These are phyloP conservation scores for Tricladium varicosporioides DNA, from an alignment of 2,329 filamentous ascomycete genomes.

Conservation along the genomic window DNA sequence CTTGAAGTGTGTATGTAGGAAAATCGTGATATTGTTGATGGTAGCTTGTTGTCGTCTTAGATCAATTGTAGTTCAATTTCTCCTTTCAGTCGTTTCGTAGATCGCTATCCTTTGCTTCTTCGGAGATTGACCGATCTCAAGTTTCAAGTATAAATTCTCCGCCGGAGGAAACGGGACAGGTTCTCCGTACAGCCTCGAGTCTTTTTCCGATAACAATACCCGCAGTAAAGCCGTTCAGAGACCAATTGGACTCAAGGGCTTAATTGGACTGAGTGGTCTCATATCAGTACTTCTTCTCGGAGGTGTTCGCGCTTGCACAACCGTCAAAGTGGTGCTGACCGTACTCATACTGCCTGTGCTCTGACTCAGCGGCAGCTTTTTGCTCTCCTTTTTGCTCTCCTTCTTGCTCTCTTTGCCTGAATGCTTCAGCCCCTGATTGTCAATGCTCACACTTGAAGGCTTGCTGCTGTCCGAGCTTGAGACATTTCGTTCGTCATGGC, in stretches of 20 bases:
- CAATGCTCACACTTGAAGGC: slow-evolving; percentile 39
- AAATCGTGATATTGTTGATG: neutral
- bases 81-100: neutral
- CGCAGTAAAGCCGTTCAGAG: slow-evolving; percentile 35
- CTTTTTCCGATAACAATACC: no score
- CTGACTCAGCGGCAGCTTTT: slow-evolving; percentile 37
- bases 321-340: slow-evolving; percentile 27
- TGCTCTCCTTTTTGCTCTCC: slow-evolving; percentile 15
- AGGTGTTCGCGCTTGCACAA: slow-evolving; percentile 23
- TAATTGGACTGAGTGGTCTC: slow-evolving; percentile 60
- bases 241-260: slow-evolving; percentile 62
- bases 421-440: slow-evolving; percentile 20
- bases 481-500: slow-evolving; percentile 52
- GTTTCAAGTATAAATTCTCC: neutral
- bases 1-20: neutral
- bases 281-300: slow-evolving; percentile 26
- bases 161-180: neutral
- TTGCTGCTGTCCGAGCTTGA: slow-evolving; percentile 67
- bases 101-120: neutral
- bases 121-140: neutral
- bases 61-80: neutral
- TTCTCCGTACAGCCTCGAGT: no score
- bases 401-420: slow-evolving; percentile 28
- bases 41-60: neutral
- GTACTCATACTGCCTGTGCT: slow-evolving; percentile 43